Percentiles rank a stretch among this genome's conserved stretches.
These are phyloP conservation scores for Trametes sanguinea DNA, from an alignment of 768 basidiomycete genomes.

Conservation along the genomic window DNA sequence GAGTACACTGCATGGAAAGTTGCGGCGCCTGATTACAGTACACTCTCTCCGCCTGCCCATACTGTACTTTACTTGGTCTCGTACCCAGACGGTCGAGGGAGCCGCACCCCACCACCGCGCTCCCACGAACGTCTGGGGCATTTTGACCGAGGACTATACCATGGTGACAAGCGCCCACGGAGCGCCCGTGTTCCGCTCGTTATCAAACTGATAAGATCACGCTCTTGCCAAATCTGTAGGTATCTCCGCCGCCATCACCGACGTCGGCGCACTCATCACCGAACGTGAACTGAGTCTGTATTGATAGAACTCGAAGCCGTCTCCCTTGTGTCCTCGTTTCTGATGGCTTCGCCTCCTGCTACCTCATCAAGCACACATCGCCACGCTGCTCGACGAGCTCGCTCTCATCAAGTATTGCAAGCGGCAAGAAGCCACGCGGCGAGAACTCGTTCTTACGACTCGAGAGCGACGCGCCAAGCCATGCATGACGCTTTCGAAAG, in stretches of 20 bases:
- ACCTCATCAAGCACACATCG: neutral
- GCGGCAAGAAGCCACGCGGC: neutral
- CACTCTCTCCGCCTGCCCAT: too few species aligned
- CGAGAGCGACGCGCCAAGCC: neutral
- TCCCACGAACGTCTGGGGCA: neutral
- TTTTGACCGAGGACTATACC: neutral
- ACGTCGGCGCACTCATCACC: too few species aligned
- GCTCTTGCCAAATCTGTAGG: too few species aligned
- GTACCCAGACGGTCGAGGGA: neutral
- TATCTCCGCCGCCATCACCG: too few species aligned
- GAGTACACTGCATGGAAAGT: too few species aligned
- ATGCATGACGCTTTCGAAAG: neutral
- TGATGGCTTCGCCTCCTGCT: too few species aligned
- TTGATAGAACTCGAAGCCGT: neutral
- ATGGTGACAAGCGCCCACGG: neutral
- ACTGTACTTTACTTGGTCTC: neutral
- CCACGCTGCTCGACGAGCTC: neutral
- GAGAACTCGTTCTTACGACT: neutral
- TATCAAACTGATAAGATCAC: neutral
- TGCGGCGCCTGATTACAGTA: too few species aligned
- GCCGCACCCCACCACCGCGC: conserved; percentile 3
- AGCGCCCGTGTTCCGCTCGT: neutral
- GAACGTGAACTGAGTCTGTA: too few species aligned
- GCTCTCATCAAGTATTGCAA: neutral
- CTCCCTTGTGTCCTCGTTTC: neutral